Percentiles rank a stretch among this genome's conserved stretches.
These are phyloP conservation scores for Cymbopogon flexuosus DNA, from an alignment of 202 grass and related monocot species.

Conservation along the genomic window DNA sequence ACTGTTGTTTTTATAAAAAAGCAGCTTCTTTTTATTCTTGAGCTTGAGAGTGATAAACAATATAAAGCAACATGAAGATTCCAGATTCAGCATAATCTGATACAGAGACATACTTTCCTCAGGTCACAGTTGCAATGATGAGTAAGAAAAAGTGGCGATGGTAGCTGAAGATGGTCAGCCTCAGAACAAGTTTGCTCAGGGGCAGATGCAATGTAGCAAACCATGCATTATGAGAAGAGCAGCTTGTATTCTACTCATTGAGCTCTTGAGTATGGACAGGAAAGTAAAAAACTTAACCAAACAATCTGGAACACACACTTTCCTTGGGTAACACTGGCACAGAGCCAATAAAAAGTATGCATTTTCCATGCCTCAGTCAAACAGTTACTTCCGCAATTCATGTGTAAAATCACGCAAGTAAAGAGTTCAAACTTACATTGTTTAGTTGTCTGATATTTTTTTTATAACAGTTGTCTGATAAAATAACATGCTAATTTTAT, in stretches of 20 bases:
- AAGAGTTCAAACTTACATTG: neutral
- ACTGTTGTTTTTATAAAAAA: neutral
- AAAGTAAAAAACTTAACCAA: neutral
- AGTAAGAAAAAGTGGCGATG: neutral
- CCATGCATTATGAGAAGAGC: neutral
- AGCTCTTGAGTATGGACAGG: neutral
- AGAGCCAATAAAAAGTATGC: neutral
- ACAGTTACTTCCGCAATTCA: neutral
- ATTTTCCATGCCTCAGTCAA: neutral
- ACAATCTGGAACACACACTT: neutral
- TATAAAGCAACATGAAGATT: neutral
- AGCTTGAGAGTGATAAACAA: neutral
- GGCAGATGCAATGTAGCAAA: constrained; percentile 3
- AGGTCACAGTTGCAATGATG: neutral
- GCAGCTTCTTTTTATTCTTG: neutral
- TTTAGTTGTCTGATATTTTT: neutral
- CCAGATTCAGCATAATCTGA: neutral
- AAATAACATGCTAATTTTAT: neutral
- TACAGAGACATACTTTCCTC: neutral
- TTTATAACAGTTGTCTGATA: neutral
- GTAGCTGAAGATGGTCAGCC: neutral
- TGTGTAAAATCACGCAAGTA: neutral
- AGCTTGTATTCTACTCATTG: neutral
- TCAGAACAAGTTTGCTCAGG: neutral
- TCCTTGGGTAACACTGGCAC: neutral